Evolutionary conservation across 2,329 filamentous ascomycete species (phyloP).

Genomic region (Pestalotiopsis sp.): DNA sequence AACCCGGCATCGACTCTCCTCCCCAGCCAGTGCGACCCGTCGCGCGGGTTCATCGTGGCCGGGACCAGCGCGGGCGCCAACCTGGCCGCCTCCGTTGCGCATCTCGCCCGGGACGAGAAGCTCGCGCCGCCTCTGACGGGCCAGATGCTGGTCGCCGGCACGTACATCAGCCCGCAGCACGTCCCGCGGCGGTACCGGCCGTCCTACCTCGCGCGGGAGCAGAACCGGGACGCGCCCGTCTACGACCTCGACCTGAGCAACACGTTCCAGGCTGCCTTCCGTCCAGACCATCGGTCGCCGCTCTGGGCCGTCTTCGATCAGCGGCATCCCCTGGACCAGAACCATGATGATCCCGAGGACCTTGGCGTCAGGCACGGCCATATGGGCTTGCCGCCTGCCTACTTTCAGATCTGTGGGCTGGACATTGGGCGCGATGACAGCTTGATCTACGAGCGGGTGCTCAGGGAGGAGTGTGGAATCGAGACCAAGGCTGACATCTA

Average conservation of each 20-base stretch:
- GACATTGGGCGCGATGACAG: conserved; percentile 9
- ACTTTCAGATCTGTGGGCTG: conserved; percentile 10
- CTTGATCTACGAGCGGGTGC: conserved; percentile 11
- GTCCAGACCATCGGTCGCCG: not conserved
- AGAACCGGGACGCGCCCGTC: conserved; percentile 6
- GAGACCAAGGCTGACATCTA: conserved; percentile 1
- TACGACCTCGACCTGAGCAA: not conserved
- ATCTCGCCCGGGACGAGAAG: conserved; percentile 13
- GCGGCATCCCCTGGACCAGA: not conserved
- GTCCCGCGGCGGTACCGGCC: conserved; percentile 1
- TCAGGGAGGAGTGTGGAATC: conserved; percentile 4
- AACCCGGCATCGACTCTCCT: not conserved
- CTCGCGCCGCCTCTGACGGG: conserved; percentile 17
- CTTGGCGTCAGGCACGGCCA: not conserved
- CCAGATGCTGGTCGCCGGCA: conserved; percentile 10
- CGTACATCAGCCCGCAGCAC: not conserved
- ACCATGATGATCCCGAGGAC: not conserved
- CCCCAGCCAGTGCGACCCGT: conserved; percentile 1
- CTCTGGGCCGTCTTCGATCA: conserved; percentile 10
- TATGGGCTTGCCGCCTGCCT: conserved; percentile 3
- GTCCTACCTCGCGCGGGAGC: conserved; percentile 1
- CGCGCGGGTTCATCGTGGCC: conserved; percentile 5
- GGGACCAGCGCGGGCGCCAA: conserved; percentile 7
- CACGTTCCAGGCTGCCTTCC: not conserved
- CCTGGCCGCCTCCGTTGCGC: conserved; percentile 12